phyloP scores from a whole-genome alignment of 129 eudicot species.

The Flaveria sonorensis region DNA sequence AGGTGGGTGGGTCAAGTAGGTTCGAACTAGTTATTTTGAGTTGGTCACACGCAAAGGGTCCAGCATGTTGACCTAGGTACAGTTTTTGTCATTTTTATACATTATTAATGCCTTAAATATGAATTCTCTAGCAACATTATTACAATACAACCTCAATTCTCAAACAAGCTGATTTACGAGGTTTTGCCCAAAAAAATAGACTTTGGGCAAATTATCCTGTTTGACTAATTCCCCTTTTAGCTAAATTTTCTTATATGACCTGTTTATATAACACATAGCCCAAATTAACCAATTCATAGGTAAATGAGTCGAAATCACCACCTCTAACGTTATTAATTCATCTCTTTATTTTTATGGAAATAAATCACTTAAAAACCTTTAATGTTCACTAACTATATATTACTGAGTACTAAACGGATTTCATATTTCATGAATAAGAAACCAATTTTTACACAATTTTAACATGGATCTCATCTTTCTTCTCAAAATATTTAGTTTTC shows the following conservation, averaged over 20 bases:
- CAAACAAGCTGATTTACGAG: not conserved
- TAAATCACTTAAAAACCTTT: constrained; percentile 8
- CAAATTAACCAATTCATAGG: not conserved
- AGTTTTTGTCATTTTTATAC: not conserved
- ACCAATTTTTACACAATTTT: not conserved
- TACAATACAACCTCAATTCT: not conserved
- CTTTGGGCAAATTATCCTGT: not conserved
- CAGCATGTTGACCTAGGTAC: not conserved
- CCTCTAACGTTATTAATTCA: not conserved
- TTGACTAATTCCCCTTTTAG: not conserved
- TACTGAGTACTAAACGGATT: not conserved
- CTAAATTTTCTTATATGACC: not conserved
- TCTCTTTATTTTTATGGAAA: not conserved
- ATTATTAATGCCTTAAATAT: not conserved
- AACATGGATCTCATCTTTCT: constrained; percentile 11
- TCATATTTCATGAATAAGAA: constrained; percentile 2
- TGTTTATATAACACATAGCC: not conserved
- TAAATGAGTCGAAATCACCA: not conserved
- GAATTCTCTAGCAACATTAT: not conserved
- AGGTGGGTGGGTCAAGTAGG: not conserved
- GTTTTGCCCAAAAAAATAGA: not conserved
- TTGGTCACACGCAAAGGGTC: not conserved
- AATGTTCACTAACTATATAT: not conserved
- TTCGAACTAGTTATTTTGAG: not conserved
- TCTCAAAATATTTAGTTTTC: not conserved